Base-by-base conservation (phyloP, 2,329 filamentous ascomycete species). In the Exophiala xenobiotica region DNA sequence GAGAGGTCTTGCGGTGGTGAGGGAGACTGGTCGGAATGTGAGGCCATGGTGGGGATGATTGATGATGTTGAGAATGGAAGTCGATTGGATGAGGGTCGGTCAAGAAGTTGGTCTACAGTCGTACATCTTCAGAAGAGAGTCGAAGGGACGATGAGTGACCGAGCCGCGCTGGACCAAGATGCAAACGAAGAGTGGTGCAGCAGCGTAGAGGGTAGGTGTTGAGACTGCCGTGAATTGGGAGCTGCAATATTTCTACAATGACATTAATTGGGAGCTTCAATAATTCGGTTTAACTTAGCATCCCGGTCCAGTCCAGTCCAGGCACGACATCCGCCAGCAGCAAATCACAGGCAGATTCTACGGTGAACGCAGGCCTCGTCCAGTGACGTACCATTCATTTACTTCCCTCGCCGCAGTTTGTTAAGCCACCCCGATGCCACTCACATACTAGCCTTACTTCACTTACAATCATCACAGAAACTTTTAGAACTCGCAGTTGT, bases 1-100 rank as follows among this genome's bases (percentile, higher is more conserved):
- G 61, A 61, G 18, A 63, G 60, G 37, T 63, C 60, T 43, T 61
- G 61, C 14, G 59, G 49, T 37, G 61, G 56, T 27, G 60, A 62
- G 19, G 59, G 56, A 31, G 58, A 58, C 14, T 58, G 56, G 18
- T 58, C 54, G 26, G 49, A 27, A 39, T 44, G 44, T 49, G 57
- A 57, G 31, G 55, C 41, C 57, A 59, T 59, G 50, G 11, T 46
- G 23, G 35, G 44, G 38, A 39, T 23, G 38, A 26, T 19, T 24
- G 19, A 14, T 12, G 12, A 38, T 20, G 24, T 31, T 27, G 31
- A 49, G 38, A 42, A 40, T 40, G 45, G 33, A 33, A 27, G 19
- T 43, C 24, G n/a, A 24, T 20, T 26, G 18, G 18, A 14, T 14
- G 33, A 40, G 31, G 35, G 41, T 38, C 20, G 29, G 35, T 56